Base-by-base conservation (phyloP, 352 stramenopile genomes). In the Pythium myriotylum region DNA sequence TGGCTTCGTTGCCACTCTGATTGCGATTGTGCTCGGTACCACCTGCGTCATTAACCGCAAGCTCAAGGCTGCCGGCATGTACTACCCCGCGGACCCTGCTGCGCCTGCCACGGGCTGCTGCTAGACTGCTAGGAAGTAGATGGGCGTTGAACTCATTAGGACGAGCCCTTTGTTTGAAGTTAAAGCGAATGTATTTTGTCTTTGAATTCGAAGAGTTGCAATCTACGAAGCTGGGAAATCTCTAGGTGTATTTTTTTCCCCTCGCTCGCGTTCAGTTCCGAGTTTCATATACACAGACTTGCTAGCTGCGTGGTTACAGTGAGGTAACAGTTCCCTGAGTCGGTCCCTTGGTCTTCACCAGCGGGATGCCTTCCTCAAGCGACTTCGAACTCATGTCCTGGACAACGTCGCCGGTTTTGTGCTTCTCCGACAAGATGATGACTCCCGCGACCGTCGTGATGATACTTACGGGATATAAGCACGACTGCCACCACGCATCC, bases 41-140 rank as follows among this genome's bases (percentile, higher is more conserved):
- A 81, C 83, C 32, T 92, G 76, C 61, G 68, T 85, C 68, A 89
- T 93, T 57, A 91, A 92, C 71, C 80, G 85, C 67, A 94, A 94
- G 74, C 81, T 92, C 53, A 92, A 92, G 74, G 70, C 65, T 12
- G 83, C 81, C 16, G 83, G 83, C 24, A 88, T 92, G 72, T 92
- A 92, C 77, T 89, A 86, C 56, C 74, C 83, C 2, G 57, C 75
- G 1, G 68, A 89, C 51, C 79, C 82, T 9, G 63, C 76, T 6
- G 80, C 62, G 32, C 85, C 84, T 62, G 69, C 80, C 0, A 73
- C 53, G 17, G 62, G 72, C 23, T 88, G 85, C 74, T 88, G 84
- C 64, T 67, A 62, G 50, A 46, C 27, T n/a, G 14, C 13, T 33
- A 50, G 29, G 50, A 26, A 41, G 16, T 5, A 35, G 24, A 41